Percentiles rank a stretch among this genome's conserved stretches.
These are phyloP conservation scores for Candolleomyces efflorescens DNA, from an alignment of 768 basidiomycete species.

Conservation along the genomic window DNA sequence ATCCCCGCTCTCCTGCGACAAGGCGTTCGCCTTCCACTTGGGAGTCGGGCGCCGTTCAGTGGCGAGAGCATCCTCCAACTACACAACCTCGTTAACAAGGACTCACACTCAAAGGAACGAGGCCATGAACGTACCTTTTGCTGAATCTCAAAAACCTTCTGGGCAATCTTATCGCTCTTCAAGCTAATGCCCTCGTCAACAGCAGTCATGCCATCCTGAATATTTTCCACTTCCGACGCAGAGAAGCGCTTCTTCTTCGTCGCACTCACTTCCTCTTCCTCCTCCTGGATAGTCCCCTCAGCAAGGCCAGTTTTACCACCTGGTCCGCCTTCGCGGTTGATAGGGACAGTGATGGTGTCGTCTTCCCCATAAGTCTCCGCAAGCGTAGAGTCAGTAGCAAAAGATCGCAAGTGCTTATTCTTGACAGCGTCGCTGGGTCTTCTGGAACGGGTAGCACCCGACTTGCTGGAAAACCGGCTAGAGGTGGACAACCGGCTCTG, in stretches of 20 bases:
- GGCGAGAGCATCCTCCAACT: constrained; percentile 76
- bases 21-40: constrained; percentile 32
- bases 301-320: constrained; percentile 18
- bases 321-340: constrained; percentile 19
- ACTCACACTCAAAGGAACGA: background rate
- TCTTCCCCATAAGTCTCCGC: constrained; percentile 58
- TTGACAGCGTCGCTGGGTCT: constrained; percentile 57
- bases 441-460: constrained; percentile 48
- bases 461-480: constrained; percentile 61
- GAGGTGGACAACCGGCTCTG: constrained; percentile 57
- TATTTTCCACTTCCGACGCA: constrained; percentile 55
- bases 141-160: constrained; percentile 86
- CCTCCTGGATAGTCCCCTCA: constrained; percentile 32
- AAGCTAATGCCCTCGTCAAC: constrained; percentile 82
- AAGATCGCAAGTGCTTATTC: constrained; percentile 56
- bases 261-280: constrained; percentile 44
- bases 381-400: constrained; percentile 77
- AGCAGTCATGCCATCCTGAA: constrained; percentile 79
- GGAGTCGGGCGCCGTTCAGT: constrained; percentile 45
- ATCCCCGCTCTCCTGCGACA: constrained; percentile 46
- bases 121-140: constrained; percentile 62
- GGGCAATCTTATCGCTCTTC: constrained; percentile 82
- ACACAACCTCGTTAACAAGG: constrained; percentile 9
- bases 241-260: constrained; percentile 77
- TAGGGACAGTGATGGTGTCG: constrained; percentile 13